Conservation (phyloP, 2,329 filamentous ascomycete species). For the Fusarium acutatum region DNA sequence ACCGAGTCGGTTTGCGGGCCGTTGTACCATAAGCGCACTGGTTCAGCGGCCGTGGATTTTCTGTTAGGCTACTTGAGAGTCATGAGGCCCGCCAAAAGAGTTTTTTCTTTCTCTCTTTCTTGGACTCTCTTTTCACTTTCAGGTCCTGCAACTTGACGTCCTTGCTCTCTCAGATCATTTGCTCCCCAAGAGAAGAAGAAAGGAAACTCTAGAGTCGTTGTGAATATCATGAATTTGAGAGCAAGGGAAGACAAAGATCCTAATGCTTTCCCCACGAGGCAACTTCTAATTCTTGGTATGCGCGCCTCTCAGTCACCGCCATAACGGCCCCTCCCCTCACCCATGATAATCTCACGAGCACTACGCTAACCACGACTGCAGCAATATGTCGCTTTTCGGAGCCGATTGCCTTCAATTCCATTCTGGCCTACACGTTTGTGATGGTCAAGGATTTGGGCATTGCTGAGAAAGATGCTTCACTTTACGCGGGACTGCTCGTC, state of each 20-base stretch:
- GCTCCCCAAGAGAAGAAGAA: not conserved
- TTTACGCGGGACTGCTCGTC: conserved; percentile 87
- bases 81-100: conserved; percentile 17
- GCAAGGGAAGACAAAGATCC: conserved; percentile 10
- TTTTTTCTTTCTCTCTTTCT: not conserved
- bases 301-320: conserved; percentile 7
- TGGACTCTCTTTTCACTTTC: not conserved
- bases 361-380: conserved; percentile 6
- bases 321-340: not conserved
- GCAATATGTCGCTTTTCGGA: conserved; percentile 68
- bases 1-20: conserved; percentile 23
- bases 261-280: conserved; percentile 24
- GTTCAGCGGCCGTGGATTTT: conserved; percentile 15
- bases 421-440: conserved; percentile 86
- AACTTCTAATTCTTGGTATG: conserved; percentile 22
- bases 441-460: conserved; percentile 87
- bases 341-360: not conserved
- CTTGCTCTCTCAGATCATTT: not conserved
- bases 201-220: not conserved
- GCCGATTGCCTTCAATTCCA: conserved; percentile 92
- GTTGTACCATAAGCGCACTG: conserved; percentile 7
- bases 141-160: not conserved
- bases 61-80: conserved; percentile 21
- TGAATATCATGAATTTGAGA: conserved; percentile 22
- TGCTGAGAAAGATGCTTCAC: conserved; percentile 72